These are phyloP conservation scores for Fusarium azukiicola DNA, from an alignment of 2,329 filamentous ascomycete species.

Conservation along the genomic window DNA sequence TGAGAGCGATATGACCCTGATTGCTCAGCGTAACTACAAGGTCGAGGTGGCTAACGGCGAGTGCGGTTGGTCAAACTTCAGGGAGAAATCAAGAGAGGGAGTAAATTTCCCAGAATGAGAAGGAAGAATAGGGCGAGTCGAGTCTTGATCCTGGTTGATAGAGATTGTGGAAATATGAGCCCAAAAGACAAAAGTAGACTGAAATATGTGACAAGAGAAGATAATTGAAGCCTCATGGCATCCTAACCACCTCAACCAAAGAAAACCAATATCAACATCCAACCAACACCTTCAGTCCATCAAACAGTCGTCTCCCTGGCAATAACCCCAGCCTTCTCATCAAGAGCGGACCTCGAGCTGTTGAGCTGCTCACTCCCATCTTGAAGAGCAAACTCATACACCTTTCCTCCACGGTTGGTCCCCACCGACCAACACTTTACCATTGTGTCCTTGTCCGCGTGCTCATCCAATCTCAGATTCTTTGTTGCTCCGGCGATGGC, in stretches of 20 bases:
- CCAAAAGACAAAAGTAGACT: no score
- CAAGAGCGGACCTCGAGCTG: background rate
- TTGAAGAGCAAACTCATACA: conserved; percentile 2
- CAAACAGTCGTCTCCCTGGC: background rate
- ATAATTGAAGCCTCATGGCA: background rate
- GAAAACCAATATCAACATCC: background rate
- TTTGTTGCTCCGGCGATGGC: conserved; percentile 37
- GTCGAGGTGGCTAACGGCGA: background rate
- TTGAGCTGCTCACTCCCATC: background rate
- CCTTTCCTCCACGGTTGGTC: no score
- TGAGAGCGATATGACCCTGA: background rate
- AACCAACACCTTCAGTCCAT: background rate
- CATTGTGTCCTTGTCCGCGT: conserved; percentile 2
- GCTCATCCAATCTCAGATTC: background rate
- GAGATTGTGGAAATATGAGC: no score
- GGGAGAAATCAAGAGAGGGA: no score
- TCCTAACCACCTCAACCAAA: background rate
- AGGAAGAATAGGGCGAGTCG: no score
- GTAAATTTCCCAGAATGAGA: no score
- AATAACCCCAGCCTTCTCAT: background rate
- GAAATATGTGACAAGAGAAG: background rate
- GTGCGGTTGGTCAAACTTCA: no score
- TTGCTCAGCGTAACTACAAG: background rate
- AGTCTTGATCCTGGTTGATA: no score
- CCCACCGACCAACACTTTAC: background rate